Evolutionary conservation across 2,329 filamentous ascomycete species (phyloP), one percentile per base, ranked within the genome.

Genomic region (Apiospora malaysiana): DNA sequence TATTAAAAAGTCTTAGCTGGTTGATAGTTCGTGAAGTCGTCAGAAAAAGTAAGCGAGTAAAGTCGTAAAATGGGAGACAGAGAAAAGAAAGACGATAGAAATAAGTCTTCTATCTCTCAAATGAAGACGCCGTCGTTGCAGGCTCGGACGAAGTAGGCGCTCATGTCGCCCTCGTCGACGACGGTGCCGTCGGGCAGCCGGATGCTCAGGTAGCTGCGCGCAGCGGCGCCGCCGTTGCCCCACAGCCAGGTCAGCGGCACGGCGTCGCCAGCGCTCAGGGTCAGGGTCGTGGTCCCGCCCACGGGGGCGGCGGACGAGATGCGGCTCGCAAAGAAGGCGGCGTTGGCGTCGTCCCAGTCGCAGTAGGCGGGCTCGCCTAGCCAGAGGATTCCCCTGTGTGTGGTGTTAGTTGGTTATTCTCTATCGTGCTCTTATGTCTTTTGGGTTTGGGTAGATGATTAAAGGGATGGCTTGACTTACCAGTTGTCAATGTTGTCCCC

Each of bases 251-350:
- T 66, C 18, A 74, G 51, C 10, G 73, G 71, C n/a, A 74, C 43
- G n/a, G 71, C 73, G 25, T 74, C 73, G 40, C 73, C 73, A 9
- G 49, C 73, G 32, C 40, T 70, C 23, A 74, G 65, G 14, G 37
- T 69, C 9, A 74, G 56, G 9, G 27, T 68, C 21, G 45, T 25
- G 46, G 66, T 40, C 18, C 70, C 73, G 27, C 59, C 43, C 18
- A 43, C 37, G 4, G 69, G 51, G 79, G 80, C 76, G 84, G 84
- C 66, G n/a, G 63, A 46, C 45, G 37, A 45, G 18, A 69, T 71
- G 45, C 72, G 68, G 46, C 45, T 67, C 8, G 70, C 71, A 45
- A 70, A 23, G 63, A 71, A 71, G 27, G 72, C 73, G 45, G 75
- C 70, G 70, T 75, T 69, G 21, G 65, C 46, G 59, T 76, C 74